Evolutionary conservation across 306 rosid genomes (phyloP).

Genomic region (Elaeagnus macrophylla): DNA sequence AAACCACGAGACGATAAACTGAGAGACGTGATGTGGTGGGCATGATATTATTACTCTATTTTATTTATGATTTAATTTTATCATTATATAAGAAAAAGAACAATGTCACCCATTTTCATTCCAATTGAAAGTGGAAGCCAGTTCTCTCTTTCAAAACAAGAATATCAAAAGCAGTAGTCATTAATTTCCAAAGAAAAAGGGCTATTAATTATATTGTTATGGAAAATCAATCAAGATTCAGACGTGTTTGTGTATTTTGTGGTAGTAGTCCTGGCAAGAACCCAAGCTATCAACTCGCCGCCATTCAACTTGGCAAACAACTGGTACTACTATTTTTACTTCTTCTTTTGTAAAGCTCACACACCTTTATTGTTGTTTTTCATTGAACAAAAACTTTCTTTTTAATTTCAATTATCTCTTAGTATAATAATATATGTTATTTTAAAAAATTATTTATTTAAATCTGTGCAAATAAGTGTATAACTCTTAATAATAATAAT

Average conservation of each 20-base stretch:
- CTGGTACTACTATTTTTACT: constrained; percentile 35
- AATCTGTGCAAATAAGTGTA: too few species aligned
- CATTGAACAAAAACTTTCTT: not conserved
- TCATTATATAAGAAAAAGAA: constrained; percentile 29
- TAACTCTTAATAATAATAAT: too few species aligned
- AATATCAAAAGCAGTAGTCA: not conserved
- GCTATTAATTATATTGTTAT: constrained; percentile 7
- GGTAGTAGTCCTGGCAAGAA: constrained; percentile 84
- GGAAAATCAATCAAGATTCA: constrained; percentile 63
- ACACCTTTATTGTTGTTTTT: not conserved
- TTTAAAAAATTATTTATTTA: too few species aligned
- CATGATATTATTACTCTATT: not conserved
- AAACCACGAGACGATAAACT: constrained; percentile 25
- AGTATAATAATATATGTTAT: too few species aligned
- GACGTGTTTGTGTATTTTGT: constrained; percentile 80
- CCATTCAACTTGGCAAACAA: constrained; percentile 70
- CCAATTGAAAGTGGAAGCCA: not conserved
- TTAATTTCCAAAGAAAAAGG: too few species aligned
- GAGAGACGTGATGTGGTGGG: constrained; percentile 1
- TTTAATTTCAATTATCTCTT: too few species aligned
- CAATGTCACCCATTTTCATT: constrained; percentile 26
- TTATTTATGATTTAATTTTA: constrained; percentile 7
- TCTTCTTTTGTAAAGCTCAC: not conserved
- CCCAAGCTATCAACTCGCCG: constrained; percentile 74
- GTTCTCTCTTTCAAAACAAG: not conserved